Conservation (phyloP, 129 eudicot species). For the Tagetes erecta region DNA sequence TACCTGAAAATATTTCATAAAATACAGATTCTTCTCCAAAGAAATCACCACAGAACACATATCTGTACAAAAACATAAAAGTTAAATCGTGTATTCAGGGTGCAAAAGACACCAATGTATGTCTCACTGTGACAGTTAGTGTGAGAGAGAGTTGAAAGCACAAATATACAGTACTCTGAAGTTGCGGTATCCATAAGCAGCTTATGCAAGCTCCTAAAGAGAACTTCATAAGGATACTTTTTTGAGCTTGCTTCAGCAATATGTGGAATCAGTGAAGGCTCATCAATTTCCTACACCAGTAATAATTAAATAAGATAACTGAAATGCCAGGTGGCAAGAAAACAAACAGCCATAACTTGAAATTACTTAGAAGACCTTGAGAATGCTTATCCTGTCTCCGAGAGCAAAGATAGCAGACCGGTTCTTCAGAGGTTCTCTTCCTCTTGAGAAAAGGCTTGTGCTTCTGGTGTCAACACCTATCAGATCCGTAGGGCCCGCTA, state of each 20-base stretch:
- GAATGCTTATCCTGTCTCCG: slow-evolving; percentile 85
- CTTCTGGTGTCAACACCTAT: slow-evolving; percentile 92
- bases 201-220: slow-evolving; percentile 98
- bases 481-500: slow-evolving; percentile 91
- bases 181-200: slow-evolving; percentile 98
- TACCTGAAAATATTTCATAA: slow-evolving; percentile 96
- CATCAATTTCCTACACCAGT: slow-evolving; percentile 76
- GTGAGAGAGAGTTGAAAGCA: slow-evolving; percentile 8
- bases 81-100: neutral
- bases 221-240: slow-evolving; percentile 99
- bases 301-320: slow-evolving; percentile 14
- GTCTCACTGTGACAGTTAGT: neutral
- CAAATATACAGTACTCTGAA: slow-evolving; percentile 68
- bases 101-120: neutral
- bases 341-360: neutral
- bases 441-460: slow-evolving; percentile 82
- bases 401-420: slow-evolving; percentile 98
- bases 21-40: slow-evolving; percentile 92
- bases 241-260: slow-evolving; percentile 97
- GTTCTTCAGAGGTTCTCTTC: slow-evolving; percentile 92
- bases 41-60: slow-evolving; percentile 91
- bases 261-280: slow-evolving; percentile 96
- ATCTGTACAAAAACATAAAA: slow-evolving; percentile 46
- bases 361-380: slow-evolving; percentile 55
- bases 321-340: slow-evolving; percentile 24